Base-by-base conservation (phyloP, 768 basidiomycete genomes). In the Mycena floridula region DNA sequence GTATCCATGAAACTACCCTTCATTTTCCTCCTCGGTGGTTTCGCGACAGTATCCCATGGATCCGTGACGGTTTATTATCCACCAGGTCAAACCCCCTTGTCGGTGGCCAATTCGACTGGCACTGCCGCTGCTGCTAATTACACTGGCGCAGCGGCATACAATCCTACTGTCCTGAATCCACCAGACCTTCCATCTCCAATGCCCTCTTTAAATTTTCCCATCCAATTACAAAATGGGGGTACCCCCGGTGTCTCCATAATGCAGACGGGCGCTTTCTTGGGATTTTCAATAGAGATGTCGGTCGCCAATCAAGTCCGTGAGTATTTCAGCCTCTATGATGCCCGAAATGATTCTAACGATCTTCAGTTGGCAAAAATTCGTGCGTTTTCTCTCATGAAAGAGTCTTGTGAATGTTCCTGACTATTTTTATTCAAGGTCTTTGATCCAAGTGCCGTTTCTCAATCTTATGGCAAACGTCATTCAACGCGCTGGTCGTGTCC, bases 211-310 rank as follows among this genome's bases (percentile, higher is more conserved):
- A 59, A 65, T 21, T 81, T 79, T 50, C 58, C 59, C 11, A 50
- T 83, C 2, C 62, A 68, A 44, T 60, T 82, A 16, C 59, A 66
- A 7, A 53, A 45, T 1, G 53, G 49, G 35, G 51, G 36, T 8
- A 49, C 65, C 35, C 43, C 49, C 4, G 64, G 61, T 6, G 50
- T 79, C 25, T 69, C 70, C 2, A 71, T 72, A 40, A 57, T 58
- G 4, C 66, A 69, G 44, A 55, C 59, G 16, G 81, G 78, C 18
- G 70, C 77, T 15, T 87, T 87, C 54, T 72, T 81, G 45, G 85
- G 84, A 3, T 87, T 89, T 57, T 85, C 82, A 3, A 72, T 89
- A 27, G 86, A 89, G 60, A 72, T 86, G 68, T 85, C 84, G 30
- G 79, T 88, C 5, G 71, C 79, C 7, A 76, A 74, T 46, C 76